Evolutionary conservation across 352 stramenopile species (phyloP).

Genomic region (Albugo candida): DNA sequence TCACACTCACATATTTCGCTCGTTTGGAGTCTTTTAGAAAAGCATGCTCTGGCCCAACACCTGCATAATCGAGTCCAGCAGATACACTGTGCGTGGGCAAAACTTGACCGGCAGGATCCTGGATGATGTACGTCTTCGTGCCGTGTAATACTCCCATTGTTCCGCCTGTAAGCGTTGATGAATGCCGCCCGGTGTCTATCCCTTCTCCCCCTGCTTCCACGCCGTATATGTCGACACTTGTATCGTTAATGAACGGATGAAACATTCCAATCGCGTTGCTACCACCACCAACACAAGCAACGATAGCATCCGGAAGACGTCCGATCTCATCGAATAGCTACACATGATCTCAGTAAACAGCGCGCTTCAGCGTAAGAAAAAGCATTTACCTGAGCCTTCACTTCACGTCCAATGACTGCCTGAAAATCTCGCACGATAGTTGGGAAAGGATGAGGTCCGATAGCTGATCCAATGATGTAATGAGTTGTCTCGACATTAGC

Average conservation of each 20-base stretch:
- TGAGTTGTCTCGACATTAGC: constrained; percentile 96
- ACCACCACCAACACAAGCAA: constrained; percentile 94
- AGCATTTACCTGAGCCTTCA: constrained; percentile 52
- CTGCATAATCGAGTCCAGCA: constrained; percentile 94
- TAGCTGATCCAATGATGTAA: constrained; percentile 97
- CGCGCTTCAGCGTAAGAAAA: neutral
- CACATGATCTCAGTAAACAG: constrained; percentile 7
- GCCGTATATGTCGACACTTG: constrained; percentile 86
- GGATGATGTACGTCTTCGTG: constrained; percentile 95
- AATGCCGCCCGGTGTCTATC: constrained; percentile 79
- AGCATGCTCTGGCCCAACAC: constrained; percentile 93
- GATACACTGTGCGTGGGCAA: constrained; percentile 91
- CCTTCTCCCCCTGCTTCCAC: constrained; percentile 93
- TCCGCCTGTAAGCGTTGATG: constrained; percentile 87
- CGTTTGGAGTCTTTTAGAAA: constrained; percentile 91
- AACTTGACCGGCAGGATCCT: constrained; percentile 89
- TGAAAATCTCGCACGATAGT: constrained; percentile 98
- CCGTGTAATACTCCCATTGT: constrained; percentile 92
- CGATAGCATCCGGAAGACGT: constrained; percentile 87
- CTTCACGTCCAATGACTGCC: constrained; percentile 88
- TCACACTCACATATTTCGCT: constrained; percentile 92
- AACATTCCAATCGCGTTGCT: constrained; percentile 99
- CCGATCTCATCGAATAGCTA: constrained; percentile 87
- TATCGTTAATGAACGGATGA: constrained; percentile 90
- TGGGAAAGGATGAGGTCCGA: constrained; percentile 95